Conservation (phyloP, 352 stramenopile genomes). For the Phytophthora pisi region DNA sequence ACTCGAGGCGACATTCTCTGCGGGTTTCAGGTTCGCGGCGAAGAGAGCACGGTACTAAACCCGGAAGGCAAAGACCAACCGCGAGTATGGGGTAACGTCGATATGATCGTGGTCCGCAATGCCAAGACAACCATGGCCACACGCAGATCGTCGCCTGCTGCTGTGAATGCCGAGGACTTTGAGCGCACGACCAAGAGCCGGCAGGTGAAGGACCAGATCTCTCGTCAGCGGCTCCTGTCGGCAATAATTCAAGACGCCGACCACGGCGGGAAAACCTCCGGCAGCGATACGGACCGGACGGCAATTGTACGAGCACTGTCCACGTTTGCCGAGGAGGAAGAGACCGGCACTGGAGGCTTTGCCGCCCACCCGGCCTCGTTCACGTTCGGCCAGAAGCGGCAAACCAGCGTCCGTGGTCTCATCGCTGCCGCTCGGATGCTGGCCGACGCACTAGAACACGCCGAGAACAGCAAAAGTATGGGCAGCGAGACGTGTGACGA, state of each 20-base stretch:
- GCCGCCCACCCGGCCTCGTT: slow-evolving; percentile 8
- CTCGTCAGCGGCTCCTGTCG: slow-evolving; percentile 57
- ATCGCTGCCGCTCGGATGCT: slow-evolving; percentile 56
- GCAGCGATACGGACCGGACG: slow-evolving; percentile 31
- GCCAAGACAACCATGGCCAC: slow-evolving; percentile 22
- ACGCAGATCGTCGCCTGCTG: slow-evolving; percentile 17
- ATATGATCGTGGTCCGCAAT: slow-evolving; percentile 74
- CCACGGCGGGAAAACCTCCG: slow-evolving; percentile 22
- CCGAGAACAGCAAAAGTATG: slow-evolving; percentile 19
- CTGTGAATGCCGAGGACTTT: slow-evolving; percentile 50
- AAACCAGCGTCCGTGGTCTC: slow-evolving; percentile 42
- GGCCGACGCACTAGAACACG: slow-evolving; percentile 49
- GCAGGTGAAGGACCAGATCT: slow-evolving; percentile 50
- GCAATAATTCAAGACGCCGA: slow-evolving; percentile 64
- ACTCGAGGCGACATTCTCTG: slow-evolving; percentile 72
- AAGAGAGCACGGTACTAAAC: slow-evolving; percentile 74
- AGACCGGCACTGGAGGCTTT: not conserved
- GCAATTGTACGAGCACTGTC: slow-evolving; percentile 41
- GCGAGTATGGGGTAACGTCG: slow-evolving; percentile 56
- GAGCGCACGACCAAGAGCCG: slow-evolving; percentile 57
- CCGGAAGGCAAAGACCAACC: slow-evolving; percentile 56
- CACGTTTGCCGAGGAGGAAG: slow-evolving; percentile 35
- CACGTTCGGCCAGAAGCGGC: slow-evolving; percentile 23
- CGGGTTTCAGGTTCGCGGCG: slow-evolving; percentile 68
- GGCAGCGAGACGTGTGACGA: slow-evolving; percentile 17